Evolutionary conservation across 345 rosid genomes (phyloP), one percentile per base, ranked within the genome.

Genomic region (Rhizophora apiculata): DNA sequence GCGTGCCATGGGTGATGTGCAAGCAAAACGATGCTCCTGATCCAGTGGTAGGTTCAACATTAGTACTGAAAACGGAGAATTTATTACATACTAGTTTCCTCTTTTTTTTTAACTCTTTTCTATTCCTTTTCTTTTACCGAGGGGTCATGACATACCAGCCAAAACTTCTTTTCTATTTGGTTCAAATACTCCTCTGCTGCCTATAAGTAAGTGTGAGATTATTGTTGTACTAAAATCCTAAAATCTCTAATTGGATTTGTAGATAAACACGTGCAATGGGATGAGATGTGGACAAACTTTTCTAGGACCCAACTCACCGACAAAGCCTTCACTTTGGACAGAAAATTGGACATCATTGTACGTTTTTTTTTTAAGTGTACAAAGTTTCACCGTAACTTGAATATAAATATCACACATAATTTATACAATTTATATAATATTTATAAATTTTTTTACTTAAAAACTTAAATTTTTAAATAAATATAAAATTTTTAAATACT

Each of bases 1-100:
- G 96, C 16, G 92, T 86, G 34, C 98, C 98, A 2, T 93, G 98
- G 96, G 83, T 84, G 49, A 92, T 92, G 96, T 90, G 98, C 83
- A 93, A 93, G 85, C 97, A 93, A 78, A 71, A 77, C 26, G 87
- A 93, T 77, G 98, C 96, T 69, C 96, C 93, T 37, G 91, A 93
- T 68, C 96, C 98, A 2, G 82, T 90, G 86, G 96, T 90, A 56
- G 7, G 16, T 24, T 7, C 24, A 43, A 13, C 49, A 15, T 3
- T 43, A 11, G 1, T 13, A 43, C 15, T 43, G 13, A 15, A 13
- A 19, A 19, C 6, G 18, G 13, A 1, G 61, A 29, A 13, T 66
- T 10, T 46, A 39, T 9, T 9, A 37, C 46, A 10, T 21, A 5
- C 20, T 5, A 19, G 15, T 62, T 36, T 21, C 26, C 21, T 3